Evolutionary conservation across 495 filamentous ascomycete genomes (phyloP).

Genomic region (Neurospora sp.): DNA sequence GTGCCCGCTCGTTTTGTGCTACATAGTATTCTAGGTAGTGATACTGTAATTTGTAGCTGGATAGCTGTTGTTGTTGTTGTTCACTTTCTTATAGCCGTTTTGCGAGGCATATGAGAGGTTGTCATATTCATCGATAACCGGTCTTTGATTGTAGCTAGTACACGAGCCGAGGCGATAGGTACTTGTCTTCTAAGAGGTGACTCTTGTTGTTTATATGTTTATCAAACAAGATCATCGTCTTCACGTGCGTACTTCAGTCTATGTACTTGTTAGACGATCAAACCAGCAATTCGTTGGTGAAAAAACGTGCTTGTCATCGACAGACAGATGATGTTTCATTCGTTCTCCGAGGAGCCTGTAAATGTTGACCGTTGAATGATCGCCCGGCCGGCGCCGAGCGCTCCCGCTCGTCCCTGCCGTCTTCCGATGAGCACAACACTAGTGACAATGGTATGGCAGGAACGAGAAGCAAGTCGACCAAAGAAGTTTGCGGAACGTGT

Average conservation of each 20-base stretch:
- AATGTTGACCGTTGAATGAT: not conserved
- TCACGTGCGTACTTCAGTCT: not conserved
- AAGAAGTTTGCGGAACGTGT: not conserved
- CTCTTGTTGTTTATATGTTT: not conserved
- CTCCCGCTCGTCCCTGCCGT: not conserved
- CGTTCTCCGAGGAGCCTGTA: not conserved
- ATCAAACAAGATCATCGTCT: not conserved
- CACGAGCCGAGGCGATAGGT: not conserved
- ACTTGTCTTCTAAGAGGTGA: not conserved
- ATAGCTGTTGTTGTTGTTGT: not conserved
- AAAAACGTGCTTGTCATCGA: not conserved
- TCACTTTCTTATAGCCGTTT: not conserved
- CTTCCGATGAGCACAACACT: not conserved
- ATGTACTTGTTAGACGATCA: not conserved
- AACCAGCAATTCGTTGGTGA: not conserved
- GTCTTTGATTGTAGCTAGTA: not conserved
- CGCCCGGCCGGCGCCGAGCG: not conserved
- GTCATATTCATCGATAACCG: not conserved
- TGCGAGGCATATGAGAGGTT: not conserved
- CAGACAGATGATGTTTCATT: not conserved
- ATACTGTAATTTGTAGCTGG: not conserved
- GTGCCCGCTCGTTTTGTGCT: not conserved
- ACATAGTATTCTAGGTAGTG: not conserved
- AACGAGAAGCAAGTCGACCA: not conserved
- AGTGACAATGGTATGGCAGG: not conserved